A percentile compares a stretch with the other conserved stretches of the same genome.
These are phyloP conservation scores for Clarkia xantiana DNA, from an alignment of 345 rosid species.

Conservation along the genomic window DNA sequence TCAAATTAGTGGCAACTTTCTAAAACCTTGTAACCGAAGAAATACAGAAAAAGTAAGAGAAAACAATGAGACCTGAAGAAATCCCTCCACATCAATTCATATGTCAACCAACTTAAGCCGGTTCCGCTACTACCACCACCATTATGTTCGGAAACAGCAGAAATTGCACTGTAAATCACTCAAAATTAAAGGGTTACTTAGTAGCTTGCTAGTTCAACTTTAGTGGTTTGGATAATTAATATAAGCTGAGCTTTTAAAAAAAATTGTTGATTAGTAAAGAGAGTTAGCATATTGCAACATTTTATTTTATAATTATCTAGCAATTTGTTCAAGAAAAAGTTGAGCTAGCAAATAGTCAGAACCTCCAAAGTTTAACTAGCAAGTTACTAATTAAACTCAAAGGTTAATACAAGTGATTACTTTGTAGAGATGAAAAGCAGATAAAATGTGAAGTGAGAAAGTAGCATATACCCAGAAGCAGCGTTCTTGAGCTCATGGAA, in stretches of 20 bases:
- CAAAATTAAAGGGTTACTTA: too few species aligned
- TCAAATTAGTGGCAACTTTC: neutral
- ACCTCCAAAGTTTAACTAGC: too few species aligned
- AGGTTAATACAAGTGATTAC: too few species aligned
- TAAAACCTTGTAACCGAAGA: neutral
- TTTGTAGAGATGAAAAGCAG: conserved; percentile 4
- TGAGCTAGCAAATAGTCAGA: too few species aligned
- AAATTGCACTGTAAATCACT: neutral
- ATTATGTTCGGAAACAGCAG: conserved; percentile 12
- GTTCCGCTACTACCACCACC: conserved; percentile 29
- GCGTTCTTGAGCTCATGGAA: conserved; percentile 73
- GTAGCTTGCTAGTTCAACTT: too few species aligned
- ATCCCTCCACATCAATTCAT: conserved; percentile 92
- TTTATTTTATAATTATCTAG: too few species aligned
- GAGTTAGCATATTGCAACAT: too few species aligned
- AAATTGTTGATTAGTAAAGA: too few species aligned
- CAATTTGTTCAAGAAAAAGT: too few species aligned
- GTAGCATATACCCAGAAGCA: conserved; percentile 24
- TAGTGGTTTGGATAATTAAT: too few species aligned
- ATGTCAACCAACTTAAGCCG: conserved; percentile 70
- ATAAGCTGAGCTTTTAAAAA: too few species aligned
- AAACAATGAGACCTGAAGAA: conserved; percentile 53
- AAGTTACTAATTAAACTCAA: too few species aligned
- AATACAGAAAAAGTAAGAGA: neutral
- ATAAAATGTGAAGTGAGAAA: neutral